Evolutionary conservation across 805 yeast genomes (phyloP).

Genomic region (Saccharomycopsis fodiens): DNA sequence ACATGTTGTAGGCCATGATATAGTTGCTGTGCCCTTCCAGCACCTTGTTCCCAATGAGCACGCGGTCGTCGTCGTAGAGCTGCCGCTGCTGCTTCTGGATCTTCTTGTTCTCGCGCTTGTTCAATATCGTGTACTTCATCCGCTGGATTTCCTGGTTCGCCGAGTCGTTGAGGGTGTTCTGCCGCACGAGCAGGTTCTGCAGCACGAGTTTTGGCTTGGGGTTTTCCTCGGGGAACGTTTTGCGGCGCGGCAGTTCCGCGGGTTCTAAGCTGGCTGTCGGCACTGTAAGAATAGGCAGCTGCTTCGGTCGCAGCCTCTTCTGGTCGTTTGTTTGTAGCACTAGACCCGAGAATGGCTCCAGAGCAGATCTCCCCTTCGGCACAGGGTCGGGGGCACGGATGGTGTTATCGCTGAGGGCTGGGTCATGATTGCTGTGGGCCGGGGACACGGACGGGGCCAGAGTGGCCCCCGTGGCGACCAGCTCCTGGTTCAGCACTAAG

Average conservation of each 20-base stretch:
- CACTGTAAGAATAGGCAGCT: background rate
- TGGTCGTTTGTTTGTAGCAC: background rate
- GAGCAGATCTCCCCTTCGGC: constrained; percentile 1
- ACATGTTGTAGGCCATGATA: constrained; percentile 93
- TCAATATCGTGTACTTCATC: constrained; percentile 17
- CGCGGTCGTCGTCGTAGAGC: constrained; percentile 6
- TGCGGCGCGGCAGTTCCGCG: background rate
- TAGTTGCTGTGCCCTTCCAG: constrained; percentile 91
- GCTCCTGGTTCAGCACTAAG: constrained; percentile 1
- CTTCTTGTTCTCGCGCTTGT: constrained; percentile 15
- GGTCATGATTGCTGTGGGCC: background rate
- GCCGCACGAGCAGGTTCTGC: background rate
- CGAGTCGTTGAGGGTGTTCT: constrained; percentile 13
- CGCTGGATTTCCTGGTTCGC: constrained; percentile 19
- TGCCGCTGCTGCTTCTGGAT: constrained; percentile 7
- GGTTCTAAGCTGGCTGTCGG: background rate
- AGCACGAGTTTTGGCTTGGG: background rate
- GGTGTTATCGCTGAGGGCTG: constrained; percentile 2
- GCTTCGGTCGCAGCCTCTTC: background rate
- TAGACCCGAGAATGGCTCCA: background rate
- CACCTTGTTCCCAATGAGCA: constrained; percentile 37
- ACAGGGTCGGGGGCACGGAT: background rate
- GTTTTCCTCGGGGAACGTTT: constrained; percentile 5
- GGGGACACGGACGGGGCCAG: background rate
- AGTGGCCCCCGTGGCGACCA: constrained; percentile 4